Evolutionary conservation across 1,284 basidiomycete species (phyloP).

Genomic region (Cryptococcus deneoformans): DNA sequence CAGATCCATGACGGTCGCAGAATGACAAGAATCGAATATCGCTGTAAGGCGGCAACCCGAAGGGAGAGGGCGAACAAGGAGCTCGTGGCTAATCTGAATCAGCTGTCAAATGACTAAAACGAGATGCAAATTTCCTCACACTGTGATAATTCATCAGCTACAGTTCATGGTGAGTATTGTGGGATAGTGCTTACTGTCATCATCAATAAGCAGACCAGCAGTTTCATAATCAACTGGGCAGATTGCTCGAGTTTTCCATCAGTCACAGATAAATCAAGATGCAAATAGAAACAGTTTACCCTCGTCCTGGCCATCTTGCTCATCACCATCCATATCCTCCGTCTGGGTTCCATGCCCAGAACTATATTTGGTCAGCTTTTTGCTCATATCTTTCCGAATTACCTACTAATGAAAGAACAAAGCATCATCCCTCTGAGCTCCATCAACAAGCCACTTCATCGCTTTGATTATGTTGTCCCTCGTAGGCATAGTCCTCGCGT

Average conservation of each 20-base stretch:
- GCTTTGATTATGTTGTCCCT: constrained; percentile 76
- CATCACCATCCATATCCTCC: constrained; percentile 64
- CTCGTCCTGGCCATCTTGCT: constrained; percentile 60
- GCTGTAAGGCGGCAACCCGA: constrained; percentile 81
- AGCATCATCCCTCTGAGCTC: constrained; percentile 75
- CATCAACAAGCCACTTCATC: constrained; percentile 86
- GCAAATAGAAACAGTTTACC: constrained; percentile 14
- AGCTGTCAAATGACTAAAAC: not conserved
- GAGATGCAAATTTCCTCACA: constrained; percentile 8
- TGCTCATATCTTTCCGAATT: not conserved
- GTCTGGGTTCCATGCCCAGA: constrained; percentile 81
- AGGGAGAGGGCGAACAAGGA: constrained; percentile 65
- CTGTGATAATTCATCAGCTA: constrained; percentile 6
- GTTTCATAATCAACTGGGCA: constrained; percentile 76
- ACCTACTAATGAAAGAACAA: constrained; percentile 86
- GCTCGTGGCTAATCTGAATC: constrained; percentile 33
- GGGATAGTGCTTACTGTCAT: constrained; percentile 56
- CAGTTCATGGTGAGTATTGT: not conserved
- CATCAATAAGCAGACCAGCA: constrained; percentile 74
- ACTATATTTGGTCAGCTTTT: constrained; percentile 10
- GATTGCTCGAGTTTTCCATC: constrained; percentile 57
- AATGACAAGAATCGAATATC: constrained; percentile 68
- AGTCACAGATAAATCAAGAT: not conserved
- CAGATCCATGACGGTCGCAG: constrained; percentile 52
- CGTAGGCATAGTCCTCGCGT: constrained; percentile 68